Base-by-base conservation (phyloP, 2,329 filamentous ascomycete species). In the Hymenoscyphus occultus region DNA sequence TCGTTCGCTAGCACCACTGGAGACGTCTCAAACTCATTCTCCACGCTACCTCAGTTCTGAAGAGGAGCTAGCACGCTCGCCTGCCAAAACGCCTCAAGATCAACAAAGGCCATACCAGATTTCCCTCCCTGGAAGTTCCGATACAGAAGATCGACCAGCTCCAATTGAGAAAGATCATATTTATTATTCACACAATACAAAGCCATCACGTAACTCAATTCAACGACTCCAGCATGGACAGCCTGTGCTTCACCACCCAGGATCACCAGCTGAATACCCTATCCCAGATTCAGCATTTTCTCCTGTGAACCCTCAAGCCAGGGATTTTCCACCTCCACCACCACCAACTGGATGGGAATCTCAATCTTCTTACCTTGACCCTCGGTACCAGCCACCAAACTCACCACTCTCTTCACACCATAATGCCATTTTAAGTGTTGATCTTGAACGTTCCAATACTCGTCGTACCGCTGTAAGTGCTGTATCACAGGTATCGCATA, bases 51-150 rank as follows among this genome's bases (percentile, higher is more conserved):
- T 73, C 9, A 72, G 67, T 60, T 61, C 66, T 6, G 73, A 76
- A 60, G 73, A 74, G 39, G 39, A 74, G 1, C 51, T 75, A 7
- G 74, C 74, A 16, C 69, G 74, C 10, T 74, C 72, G 0, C 74
- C 74, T 1, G 71, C 74, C 12, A 68, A 69, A 28, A 42, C 60
- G 2, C 66, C 68, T 5, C 59, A 64, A 31, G 72, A 71, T 2
- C 74, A 76, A 51, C 74, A 76, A 65, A 59, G 70, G 57, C 74
- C 74, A 5, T 76, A 74, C 54, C 72, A 75, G 59, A 62, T 76
- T 31, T 62, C 69, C 2, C 67, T 76, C 2, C 74, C 74, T n/a
- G 65, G 42, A 12, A 64, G 66, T 32, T 62, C 65, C 3, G 64
- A 69, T 39, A 69, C 70, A 14, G 67, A 67, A 2, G 63, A 68